phyloP scores from a whole-genome alignment of 345 rosid genomes.

The Gossypium arboreum region DNA sequence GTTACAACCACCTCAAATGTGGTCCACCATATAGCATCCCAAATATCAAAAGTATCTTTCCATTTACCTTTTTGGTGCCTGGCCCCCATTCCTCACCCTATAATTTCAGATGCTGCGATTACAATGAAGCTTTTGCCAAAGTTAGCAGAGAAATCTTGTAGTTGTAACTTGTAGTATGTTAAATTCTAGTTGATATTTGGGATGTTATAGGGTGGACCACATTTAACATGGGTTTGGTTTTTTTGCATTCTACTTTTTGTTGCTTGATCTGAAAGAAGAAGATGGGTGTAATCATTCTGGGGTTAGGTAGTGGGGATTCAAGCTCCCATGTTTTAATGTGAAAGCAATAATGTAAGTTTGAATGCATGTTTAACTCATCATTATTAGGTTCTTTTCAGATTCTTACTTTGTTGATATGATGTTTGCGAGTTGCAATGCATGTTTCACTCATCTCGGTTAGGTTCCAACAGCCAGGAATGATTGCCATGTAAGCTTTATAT shows the following conservation, averaged over 20 bases:
- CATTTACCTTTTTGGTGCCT: no score
- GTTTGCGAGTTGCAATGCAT: slow-evolving; percentile 9
- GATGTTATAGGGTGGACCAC: background rate
- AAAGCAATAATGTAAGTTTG: background rate
- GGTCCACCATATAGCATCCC: no score
- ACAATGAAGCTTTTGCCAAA: background rate
- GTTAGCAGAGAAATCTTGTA: background rate
- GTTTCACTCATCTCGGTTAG: background rate
- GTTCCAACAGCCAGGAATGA: background rate
- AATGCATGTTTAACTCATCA: background rate
- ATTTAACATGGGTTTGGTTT: background rate
- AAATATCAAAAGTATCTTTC: no score
- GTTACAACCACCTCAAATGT: no score
- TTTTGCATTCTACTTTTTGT: background rate
- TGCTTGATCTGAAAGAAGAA: background rate
- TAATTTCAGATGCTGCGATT: background rate
- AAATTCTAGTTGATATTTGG: background rate
- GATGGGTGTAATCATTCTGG: background rate
- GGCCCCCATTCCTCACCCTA: no score
- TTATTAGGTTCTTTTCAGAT: background rate
- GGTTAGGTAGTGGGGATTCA: background rate
- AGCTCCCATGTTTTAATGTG: background rate
- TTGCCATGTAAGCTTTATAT: background rate
- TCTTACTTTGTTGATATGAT: background rate
- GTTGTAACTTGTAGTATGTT: background rate